Percentiles rank a stretch among this genome's conserved stretches.
Conservation (phyloP, 2,329 filamentous ascomycete genomes). For the Amesomyces nigricolor region DNA sequence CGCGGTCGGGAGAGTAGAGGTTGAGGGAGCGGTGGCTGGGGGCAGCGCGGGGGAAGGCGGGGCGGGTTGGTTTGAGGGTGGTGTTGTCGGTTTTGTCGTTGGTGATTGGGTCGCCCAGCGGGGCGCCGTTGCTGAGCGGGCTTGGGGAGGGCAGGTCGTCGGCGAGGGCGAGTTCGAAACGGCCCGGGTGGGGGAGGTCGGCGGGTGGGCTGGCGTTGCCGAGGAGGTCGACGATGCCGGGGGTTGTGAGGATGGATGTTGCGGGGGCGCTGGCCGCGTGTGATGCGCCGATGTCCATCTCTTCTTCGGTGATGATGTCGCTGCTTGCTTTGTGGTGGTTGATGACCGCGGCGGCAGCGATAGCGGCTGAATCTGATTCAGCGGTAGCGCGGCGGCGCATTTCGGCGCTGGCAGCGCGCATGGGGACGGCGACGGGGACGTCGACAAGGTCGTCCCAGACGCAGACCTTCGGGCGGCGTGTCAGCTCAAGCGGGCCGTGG, state of each 20-base stretch:
- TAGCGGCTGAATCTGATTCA: slow-evolving; percentile 36
- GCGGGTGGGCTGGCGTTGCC: slow-evolving; percentile 55
- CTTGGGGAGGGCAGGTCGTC: slow-evolving; percentile 26
- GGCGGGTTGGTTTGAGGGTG: slow-evolving; percentile 16
- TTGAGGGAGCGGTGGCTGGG: slow-evolving; percentile 24
- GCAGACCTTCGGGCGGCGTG: slow-evolving; percentile 81
- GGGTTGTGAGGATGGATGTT: slow-evolving; percentile 21
- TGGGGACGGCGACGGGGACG: slow-evolving; percentile 86
- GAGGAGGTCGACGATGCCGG: slow-evolving; percentile 59
- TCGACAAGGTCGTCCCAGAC: slow-evolving; percentile 99
- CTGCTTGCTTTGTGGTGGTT: slow-evolving; percentile 1
- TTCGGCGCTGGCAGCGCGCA: slow-evolving; percentile 80
- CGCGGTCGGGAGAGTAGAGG: slow-evolving; percentile 30
- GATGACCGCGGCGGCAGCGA: slow-evolving; percentile 31
- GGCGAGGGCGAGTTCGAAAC: slow-evolving; percentile 59
- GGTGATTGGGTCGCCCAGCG: neutral
- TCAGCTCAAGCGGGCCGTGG: slow-evolving; percentile 89
- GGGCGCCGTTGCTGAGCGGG: slow-evolving; percentile 11
- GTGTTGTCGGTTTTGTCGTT: slow-evolving; percentile 11
- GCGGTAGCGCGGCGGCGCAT: slow-evolving; percentile 61
- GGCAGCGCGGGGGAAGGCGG: slow-evolving; percentile 21
- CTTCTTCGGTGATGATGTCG: slow-evolving; percentile 54
- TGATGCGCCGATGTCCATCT: slow-evolving; percentile 80
- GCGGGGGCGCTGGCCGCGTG: slow-evolving; percentile 12
- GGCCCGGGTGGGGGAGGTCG: slow-evolving; percentile 67